phyloP scores from a whole-genome alignment of 2,329 filamentous ascomycete genomes.

The Coniochaeta ligniaria region DNA sequence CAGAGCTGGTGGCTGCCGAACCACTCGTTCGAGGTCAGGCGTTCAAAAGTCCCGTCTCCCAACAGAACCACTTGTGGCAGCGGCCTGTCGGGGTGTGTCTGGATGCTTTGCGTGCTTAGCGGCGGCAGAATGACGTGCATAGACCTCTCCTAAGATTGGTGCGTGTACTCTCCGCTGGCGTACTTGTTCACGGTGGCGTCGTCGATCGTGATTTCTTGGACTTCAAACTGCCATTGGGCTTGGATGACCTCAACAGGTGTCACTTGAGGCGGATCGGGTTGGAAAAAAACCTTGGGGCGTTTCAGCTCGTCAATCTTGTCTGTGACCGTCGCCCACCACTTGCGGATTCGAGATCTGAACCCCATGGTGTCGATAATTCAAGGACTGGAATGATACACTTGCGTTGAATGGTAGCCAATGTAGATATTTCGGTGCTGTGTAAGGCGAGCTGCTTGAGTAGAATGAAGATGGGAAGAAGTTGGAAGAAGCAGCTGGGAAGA shows the following conservation, averaged over 20 bases:
- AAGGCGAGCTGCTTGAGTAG: neutral
- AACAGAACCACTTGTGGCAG: neutral
- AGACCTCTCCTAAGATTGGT: no score
- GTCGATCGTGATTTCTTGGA: neutral
- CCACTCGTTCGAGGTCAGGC: neutral
- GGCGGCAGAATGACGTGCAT: no score
- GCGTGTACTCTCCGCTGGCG: no score
- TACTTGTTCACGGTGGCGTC: no score
- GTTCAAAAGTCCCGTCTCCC: neutral
- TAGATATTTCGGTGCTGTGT: no score
- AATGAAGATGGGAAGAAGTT: no score
- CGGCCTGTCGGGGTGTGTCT: neutral
- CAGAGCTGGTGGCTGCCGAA: neutral
- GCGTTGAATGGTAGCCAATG: no score
- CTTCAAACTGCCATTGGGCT: neutral
- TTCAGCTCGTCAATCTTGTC: neutral
- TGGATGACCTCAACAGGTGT: neutral
- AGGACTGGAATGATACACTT: neutral
- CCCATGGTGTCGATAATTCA: neutral
- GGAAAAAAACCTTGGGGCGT: neutral
- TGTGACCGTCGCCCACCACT: neutral
- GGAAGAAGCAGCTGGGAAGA: no score
- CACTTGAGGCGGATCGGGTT: neutral
- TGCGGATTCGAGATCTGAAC: neutral
- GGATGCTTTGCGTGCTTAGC: neutral